Percentiles rank a stretch among this genome's conserved stretches.
These are phyloP conservation scores for Xylaria cubensis DNA, from an alignment of 495 filamentous ascomycete genomes.

Conservation along the genomic window DNA sequence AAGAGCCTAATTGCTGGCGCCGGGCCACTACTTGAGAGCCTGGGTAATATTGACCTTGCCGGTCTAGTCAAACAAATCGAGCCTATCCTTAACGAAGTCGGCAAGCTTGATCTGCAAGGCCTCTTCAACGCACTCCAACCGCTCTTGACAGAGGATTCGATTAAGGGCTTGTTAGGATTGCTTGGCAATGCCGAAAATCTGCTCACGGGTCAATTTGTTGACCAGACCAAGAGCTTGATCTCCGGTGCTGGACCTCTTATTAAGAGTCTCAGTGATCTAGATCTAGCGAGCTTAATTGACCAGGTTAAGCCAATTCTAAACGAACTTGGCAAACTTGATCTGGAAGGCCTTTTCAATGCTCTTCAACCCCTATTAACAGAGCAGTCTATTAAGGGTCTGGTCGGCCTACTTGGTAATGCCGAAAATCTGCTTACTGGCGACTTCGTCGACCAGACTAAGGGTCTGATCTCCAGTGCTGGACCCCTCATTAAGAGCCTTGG, in stretches of 20 bases:
- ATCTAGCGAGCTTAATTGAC: conserved; percentile 41
- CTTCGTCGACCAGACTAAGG: conserved; percentile 50
- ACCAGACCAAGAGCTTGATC: conserved; percentile 51
- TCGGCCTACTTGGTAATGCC: conserved; percentile 50
- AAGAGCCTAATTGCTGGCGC: conserved; percentile 39
- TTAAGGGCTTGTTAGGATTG: conserved; percentile 46
- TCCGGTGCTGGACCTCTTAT: conserved; percentile 45
- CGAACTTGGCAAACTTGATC: conserved; percentile 36
- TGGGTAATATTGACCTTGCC: conserved; percentile 36
- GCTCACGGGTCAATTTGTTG: conserved; percentile 51
- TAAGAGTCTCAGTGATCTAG: conserved; percentile 43
- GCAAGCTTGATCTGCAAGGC: conserved; percentile 34
- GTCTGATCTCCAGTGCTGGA: conserved; percentile 41
- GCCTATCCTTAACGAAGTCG: conserved; percentile 24
- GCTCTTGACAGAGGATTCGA: conserved; percentile 42
- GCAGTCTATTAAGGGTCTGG: conserved; percentile 47
- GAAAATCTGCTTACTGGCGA: conserved; percentile 47
- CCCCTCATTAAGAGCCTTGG: conserved; percentile 44
- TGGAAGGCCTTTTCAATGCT: conserved; percentile 36
- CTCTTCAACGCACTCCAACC: conserved; percentile 41
- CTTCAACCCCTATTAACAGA: conserved; percentile 44
- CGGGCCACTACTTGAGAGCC: conserved; percentile 36
- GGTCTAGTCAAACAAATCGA: conserved; percentile 31
- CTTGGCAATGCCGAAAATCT: conserved; percentile 50
- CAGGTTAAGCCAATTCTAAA: conserved; percentile 48